phyloP scores from a whole-genome alignment of 2,329 filamentous ascomycete species.

The Alternaria ventricosa region DNA sequence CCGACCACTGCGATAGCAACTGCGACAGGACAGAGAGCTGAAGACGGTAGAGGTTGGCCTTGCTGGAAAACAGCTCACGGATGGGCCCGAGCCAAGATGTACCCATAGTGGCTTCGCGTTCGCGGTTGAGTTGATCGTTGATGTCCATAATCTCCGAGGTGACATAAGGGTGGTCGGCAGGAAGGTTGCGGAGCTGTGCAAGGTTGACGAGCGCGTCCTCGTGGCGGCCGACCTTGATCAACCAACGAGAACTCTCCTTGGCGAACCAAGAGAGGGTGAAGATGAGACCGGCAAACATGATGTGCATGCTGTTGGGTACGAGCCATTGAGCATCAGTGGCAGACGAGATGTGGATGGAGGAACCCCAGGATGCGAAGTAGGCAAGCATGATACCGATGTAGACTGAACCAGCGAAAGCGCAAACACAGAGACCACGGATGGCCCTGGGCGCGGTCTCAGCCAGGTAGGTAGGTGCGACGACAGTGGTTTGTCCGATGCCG shows the following conservation, averaged over 20 bases:
- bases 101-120: constrained; percentile 73
- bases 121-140: constrained; percentile 69
- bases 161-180: constrained; percentile 65
- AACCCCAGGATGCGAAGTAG: constrained; percentile 72
- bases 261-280: constrained; percentile 72
- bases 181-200: constrained; percentile 66
- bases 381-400: constrained; percentile 80
- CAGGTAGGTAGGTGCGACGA: constrained; percentile 74
- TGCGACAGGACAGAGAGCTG: constrained; percentile 73
- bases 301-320: constrained; percentile 75
- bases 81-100: constrained; percentile 69
- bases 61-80: constrained; percentile 71
- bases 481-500: constrained; percentile 70
- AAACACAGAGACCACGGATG: constrained; percentile 75
- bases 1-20: constrained; percentile 75
- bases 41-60: constrained; percentile 74
- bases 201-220: constrained; percentile 66
- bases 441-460: constrained; percentile 74
- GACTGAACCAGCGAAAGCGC: constrained; percentile 72
- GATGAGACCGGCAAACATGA: constrained; percentile 79
- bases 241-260: constrained; percentile 73
- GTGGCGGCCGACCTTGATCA: constrained; percentile 68
- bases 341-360: constrained; percentile 59
- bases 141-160: constrained; percentile 68
- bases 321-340: constrained; percentile 58